These are phyloP conservation scores for Dictyophora rubrovolvata DNA, from an alignment of 768 basidiomycete genomes.

Conservation along the genomic window DNA sequence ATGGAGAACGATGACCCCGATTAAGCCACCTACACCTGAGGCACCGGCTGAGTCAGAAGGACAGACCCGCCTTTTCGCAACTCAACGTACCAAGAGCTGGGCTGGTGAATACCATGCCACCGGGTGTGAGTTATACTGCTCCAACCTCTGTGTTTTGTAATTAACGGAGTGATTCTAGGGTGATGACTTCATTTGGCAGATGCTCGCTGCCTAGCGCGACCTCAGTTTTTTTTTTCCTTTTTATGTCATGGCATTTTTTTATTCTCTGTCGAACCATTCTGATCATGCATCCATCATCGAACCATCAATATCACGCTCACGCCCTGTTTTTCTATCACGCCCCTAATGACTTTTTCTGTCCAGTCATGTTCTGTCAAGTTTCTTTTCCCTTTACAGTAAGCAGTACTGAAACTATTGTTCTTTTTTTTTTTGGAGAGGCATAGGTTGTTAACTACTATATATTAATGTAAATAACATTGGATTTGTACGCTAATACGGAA, in stretches of 20 bases:
- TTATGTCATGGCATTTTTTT: not conserved
- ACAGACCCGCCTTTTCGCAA: conserved; percentile 24
- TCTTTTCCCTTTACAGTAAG: not conserved
- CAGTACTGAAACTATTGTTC: not conserved
- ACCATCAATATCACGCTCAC: not conserved
- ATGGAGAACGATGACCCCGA: not conserved
- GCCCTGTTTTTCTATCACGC: not conserved
- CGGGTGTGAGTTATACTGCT: conserved; percentile 32
- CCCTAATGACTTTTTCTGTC: not conserved
- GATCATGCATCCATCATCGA: not conserved
- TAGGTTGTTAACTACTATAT: not conserved
- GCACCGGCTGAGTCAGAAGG: not conserved
- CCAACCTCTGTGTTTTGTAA: not conserved
- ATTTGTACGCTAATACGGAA: not conserved
- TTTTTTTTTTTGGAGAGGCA: not conserved
- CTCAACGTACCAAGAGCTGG: conserved; percentile 59
- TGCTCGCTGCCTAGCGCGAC: not conserved
- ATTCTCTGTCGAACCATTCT: not conserved
- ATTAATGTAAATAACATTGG: not conserved
- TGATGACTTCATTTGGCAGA: not conserved
- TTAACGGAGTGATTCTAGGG: not conserved
- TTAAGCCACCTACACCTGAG: not conserved
- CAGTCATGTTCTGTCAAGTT: not conserved
- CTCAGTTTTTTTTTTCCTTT: not conserved
- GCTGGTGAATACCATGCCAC: conserved; percentile 55